Conservation (phyloP, 106 monocot genomes). For the Dendrobium huoshanense region DNA sequence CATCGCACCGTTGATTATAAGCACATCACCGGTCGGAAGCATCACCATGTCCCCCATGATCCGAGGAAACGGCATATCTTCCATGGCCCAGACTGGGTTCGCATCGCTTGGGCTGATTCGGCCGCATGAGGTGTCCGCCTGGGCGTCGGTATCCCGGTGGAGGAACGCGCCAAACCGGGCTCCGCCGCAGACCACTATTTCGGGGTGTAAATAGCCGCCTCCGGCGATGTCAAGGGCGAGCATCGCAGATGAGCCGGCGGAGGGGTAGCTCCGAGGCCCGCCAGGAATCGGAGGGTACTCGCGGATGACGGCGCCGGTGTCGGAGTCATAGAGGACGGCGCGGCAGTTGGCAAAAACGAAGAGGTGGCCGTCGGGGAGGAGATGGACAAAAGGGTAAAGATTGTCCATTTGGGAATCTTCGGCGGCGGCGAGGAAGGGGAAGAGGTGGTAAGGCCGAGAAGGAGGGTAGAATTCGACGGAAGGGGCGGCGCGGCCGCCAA, state of each 20-base stretch:
- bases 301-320: constrained; percentile 27
- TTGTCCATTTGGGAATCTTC: constrained; percentile 58
- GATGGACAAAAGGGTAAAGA: constrained; percentile 78
- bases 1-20: constrained; percentile 57
- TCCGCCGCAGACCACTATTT: constrained; percentile 70
- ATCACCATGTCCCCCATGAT: constrained; percentile 79
- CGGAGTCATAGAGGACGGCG: constrained; percentile 40
- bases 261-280: constrained; percentile 61
- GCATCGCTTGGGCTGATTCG: constrained; percentile 37
- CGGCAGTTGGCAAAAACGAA: constrained; percentile 69
- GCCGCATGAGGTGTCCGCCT: constrained; percentile 38
- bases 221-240: constrained; percentile 37
- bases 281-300: constrained; percentile 44
- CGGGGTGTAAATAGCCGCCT: constrained; percentile 1
- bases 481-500: constrained; percentile 33
- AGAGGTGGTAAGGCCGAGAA: neutral
- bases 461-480: constrained; percentile 56
- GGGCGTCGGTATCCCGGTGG: constrained; percentile 14
- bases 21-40: constrained; percentile 45
- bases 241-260: constrained; percentile 67
- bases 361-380: constrained; percentile 76
- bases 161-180: constrained; percentile 23
- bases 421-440: constrained; percentile 38
- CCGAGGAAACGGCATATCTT: constrained; percentile 48
- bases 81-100: constrained; percentile 30